A percentile compares a stretch with the other conserved stretches of the same genome.
Evolutionary conservation across 441 rosid species (phyloP).

Genomic region (Raphanus hybrid): DNA sequence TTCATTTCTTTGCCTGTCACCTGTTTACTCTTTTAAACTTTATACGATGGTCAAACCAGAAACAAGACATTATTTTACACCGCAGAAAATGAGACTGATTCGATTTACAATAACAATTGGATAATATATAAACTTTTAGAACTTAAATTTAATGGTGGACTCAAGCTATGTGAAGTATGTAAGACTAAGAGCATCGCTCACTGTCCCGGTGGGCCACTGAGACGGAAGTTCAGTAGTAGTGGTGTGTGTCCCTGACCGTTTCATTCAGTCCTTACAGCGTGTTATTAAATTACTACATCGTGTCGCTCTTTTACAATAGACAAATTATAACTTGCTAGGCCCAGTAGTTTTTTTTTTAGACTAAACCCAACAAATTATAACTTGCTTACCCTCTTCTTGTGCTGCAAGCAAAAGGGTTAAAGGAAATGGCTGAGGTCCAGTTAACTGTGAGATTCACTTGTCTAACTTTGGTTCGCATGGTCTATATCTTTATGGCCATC

Average conservation of each 20-base stretch:
- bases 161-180: not conserved
- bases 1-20: constrained; percentile 31
- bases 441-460: too few relatives aligned
- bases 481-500: too few relatives aligned
- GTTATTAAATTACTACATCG: not conserved
- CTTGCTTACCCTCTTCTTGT: too few relatives aligned
- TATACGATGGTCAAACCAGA: constrained; percentile 29
- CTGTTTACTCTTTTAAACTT: not conserved
- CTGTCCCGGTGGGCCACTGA: constrained; percentile 1
- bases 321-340: too few relatives aligned
- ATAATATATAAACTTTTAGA: not conserved
- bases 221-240: constrained; percentile 3
- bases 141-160: not conserved
- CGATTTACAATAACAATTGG: not conserved
- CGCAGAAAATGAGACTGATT: constrained; percentile 13
- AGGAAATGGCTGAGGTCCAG: too few relatives aligned
- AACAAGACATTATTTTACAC: not conserved
- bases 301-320: not conserved
- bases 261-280: not conserved
- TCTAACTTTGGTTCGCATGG: too few relatives aligned
- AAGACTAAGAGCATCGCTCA: not conserved
- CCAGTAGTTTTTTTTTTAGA: too few relatives aligned
- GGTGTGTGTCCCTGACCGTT: constrained; percentile 10
- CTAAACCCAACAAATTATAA: too few relatives aligned
- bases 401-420: too few relatives aligned